Percentiles rank a stretch among this genome's conserved stretches.
Conservation (phyloP, 805 yeast genomes). For the Ascoidea rubescens region DNA sequence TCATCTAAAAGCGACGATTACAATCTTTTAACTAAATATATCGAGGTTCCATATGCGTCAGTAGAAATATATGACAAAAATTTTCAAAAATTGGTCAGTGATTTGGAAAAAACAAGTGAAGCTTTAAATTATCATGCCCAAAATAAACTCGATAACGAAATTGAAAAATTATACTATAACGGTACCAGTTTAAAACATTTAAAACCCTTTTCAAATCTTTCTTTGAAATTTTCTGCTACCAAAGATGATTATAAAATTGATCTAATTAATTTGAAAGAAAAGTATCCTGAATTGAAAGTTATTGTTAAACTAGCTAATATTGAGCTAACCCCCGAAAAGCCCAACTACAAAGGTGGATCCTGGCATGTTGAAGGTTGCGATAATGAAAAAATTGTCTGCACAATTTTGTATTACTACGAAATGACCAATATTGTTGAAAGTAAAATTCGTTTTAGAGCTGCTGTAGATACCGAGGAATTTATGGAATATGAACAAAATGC, state of each 20-base stretch:
- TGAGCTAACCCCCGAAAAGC: slow-evolving; percentile 26
- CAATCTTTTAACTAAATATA: slow-evolving; percentile 1
- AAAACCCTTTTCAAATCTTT: neutral
- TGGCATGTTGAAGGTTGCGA: slow-evolving; percentile 31
- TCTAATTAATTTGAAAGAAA: slow-evolving; percentile 2
- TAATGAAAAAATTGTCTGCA: slow-evolving; percentile 28
- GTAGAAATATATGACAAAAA: slow-evolving; percentile 1
- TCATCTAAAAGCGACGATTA: slow-evolving; percentile 13
- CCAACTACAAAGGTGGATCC: slow-evolving; percentile 24
- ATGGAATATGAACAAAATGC: slow-evolving; percentile 25
- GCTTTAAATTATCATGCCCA: neutral
- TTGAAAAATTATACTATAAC: neutral
- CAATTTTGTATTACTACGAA: slow-evolving; percentile 26
- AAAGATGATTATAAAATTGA: neutral
- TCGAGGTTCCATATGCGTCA: neutral
- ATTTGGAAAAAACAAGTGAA: neutral
- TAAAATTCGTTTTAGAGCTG: slow-evolving; percentile 17
- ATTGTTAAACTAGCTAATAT: slow-evolving; percentile 27
- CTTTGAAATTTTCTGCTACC: too few relatives aligned
- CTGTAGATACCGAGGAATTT: slow-evolving; percentile 13
- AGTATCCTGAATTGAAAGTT: slow-evolving; percentile 18
- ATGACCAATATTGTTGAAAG: slow-evolving; percentile 24
- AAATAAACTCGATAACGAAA: neutral
- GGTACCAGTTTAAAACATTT: neutral
- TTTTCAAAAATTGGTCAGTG: slow-evolving; percentile 3